phyloP scores from a whole-genome alignment of 2,329 filamentous ascomycete species.

The Lanzia echinophila region DNA sequence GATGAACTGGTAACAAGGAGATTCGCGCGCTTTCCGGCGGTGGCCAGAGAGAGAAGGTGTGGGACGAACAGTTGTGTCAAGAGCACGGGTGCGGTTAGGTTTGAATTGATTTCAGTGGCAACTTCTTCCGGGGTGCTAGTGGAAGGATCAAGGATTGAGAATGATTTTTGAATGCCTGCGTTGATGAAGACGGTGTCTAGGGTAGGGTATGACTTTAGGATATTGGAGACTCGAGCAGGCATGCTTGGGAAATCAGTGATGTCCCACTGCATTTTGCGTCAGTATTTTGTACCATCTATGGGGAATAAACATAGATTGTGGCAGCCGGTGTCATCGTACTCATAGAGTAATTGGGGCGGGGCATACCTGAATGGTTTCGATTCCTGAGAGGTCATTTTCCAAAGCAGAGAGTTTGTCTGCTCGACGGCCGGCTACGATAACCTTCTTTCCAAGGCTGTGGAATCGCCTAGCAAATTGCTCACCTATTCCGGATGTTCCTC shows the following conservation, averaged over 20 bases:
- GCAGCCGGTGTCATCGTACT: too few species aligned
- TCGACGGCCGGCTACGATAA: constrained; percentile 49
- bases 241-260: constrained; percentile 5
- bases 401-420: constrained; percentile 35
- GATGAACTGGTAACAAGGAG: constrained; percentile 26
- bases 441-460: constrained; percentile 39
- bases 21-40: constrained; percentile 15
- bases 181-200: constrained; percentile 31
- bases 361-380: constrained; percentile 1
- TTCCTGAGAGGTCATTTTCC: constrained; percentile 26
- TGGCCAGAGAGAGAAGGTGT: constrained; percentile 14
- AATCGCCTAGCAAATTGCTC: constrained; percentile 37
- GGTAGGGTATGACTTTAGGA: constrained; percentile 3
- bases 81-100: constrained; percentile 27
- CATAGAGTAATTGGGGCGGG: not conserved
- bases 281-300: not conserved
- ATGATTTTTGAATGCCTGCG: constrained; percentile 26
- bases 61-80: constrained; percentile 27
- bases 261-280: constrained; percentile 1
- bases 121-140: constrained; percentile 9
- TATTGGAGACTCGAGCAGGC: not conserved
- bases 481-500: constrained; percentile 49
- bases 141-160: constrained; percentile 19
- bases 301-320: not conserved
- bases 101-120: constrained; percentile 13